A percentile compares a stretch with the other conserved stretches of the same genome.
phyloP scores from a whole-genome alignment of 78 protist genomes.

The Diacronema lutheri region DNA sequence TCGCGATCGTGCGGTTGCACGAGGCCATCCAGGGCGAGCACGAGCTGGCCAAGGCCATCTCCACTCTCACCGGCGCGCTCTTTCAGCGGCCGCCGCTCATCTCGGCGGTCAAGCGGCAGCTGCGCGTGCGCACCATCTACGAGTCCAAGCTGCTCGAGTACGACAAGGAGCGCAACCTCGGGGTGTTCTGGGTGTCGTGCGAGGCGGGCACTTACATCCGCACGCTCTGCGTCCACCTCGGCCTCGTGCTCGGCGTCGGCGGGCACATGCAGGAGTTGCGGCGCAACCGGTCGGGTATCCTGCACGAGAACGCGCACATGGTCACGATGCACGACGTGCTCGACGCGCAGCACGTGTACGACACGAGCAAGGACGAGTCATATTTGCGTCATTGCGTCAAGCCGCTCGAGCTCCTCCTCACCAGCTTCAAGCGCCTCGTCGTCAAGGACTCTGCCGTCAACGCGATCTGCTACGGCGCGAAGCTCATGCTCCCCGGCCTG shows the following conservation, averaged over 20 bases:
- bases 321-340: conserved; percentile 99
- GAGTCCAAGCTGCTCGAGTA: conserved; percentile 87
- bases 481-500: conserved; percentile 98
- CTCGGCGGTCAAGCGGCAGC: conserved; percentile 94
- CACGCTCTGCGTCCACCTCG: conserved; percentile 99
- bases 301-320: conserved; percentile 84
- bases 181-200: conserved; percentile 93
- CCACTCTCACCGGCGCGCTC: conserved; percentile 95
- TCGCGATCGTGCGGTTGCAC: conserved; percentile 91
- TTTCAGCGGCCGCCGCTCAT: conserved; percentile 99
- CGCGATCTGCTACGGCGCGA: conserved; percentile 99
- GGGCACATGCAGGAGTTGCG: conserved; percentile 98
- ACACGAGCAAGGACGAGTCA: conserved; percentile 67
- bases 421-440: conserved; percentile 90
- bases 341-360: conserved; percentile 95
- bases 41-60: conserved; percentile 58
- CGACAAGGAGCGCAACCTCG: conserved; percentile 89
- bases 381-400: conserved; percentile 84
- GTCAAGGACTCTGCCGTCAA: conserved; percentile 98
- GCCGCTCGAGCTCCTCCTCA: conserved; percentile 96
- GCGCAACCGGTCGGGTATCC: conserved; percentile 86
- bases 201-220: conserved; percentile 99
- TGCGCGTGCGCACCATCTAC: conserved; percentile 97
- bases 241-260: conserved; percentile 95
- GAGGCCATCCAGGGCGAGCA: conserved; percentile 47